Evolutionary conservation across 23 red algal genomes (phyloP).

Genomic region (Gracilariopsis chorda): DNA sequence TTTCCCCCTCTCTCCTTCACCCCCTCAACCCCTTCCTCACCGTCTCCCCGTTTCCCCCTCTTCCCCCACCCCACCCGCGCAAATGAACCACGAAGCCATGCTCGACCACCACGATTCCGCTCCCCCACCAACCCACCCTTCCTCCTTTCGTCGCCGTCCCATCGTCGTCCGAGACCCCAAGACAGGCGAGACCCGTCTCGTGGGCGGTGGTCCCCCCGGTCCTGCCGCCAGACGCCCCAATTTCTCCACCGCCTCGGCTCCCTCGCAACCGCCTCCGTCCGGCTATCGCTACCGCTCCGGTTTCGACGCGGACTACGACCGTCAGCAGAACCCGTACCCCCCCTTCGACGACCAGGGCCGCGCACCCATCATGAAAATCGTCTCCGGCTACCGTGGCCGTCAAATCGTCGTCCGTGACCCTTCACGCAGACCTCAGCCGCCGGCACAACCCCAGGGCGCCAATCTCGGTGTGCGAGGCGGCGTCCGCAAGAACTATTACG

Average conservation of each 20-base stretch:
- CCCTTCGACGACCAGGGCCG: slow-evolving; percentile 27
- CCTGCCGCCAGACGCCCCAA: not conserved
- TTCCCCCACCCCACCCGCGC: too few species aligned
- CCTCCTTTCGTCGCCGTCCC: slow-evolving; percentile 27
- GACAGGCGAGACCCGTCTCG: slow-evolving; percentile 47
- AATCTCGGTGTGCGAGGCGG: slow-evolving; percentile 26
- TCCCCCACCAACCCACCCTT: not conserved
- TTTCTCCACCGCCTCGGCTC: not conserved
- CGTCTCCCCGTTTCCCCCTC: not conserved
- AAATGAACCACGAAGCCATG: slow-evolving; percentile 43
- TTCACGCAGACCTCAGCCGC: slow-evolving; percentile 6
- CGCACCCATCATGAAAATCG: slow-evolving; percentile 32
- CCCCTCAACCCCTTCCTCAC: not conserved
- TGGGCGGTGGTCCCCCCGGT: not conserved
- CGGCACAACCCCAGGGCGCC: not conserved
- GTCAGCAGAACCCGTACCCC: not conserved
- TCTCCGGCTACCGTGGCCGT: slow-evolving; percentile 30
- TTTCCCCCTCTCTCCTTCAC: not conserved
- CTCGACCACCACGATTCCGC: slow-evolving; percentile 29
- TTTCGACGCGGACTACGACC: not conserved
- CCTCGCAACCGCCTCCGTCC: not conserved
- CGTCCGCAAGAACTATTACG: slow-evolving; percentile 40
- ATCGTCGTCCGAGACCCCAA: slow-evolving; percentile 61
- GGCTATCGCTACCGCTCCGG: not conserved
- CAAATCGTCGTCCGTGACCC: slow-evolving; percentile 51